Evolutionary conservation across 176 grass and related monocot genomes (phyloP).

Genomic region (Ananas comosus): DNA sequence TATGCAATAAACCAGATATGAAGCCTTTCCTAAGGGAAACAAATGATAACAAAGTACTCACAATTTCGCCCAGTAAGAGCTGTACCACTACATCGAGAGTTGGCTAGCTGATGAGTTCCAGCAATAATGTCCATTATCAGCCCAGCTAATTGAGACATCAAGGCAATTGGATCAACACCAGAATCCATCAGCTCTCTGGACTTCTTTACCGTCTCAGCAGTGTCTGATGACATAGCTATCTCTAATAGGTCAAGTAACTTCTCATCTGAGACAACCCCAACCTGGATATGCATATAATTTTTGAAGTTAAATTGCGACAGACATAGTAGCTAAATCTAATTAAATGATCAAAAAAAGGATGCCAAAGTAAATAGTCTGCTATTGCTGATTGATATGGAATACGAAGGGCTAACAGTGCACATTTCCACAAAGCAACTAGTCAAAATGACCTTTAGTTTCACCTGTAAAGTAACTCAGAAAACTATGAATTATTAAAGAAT

Average conservation of each 20-base stretch:
- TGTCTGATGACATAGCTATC: conserved; percentile 95
- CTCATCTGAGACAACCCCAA: conserved; percentile 93
- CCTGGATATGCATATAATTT: conserved; percentile 21
- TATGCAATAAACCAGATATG: neutral
- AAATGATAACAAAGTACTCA: conserved; percentile 35
- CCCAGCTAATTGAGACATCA: conserved; percentile 98
- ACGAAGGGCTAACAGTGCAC: neutral
- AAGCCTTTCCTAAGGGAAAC: neutral
- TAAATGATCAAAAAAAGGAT: too few relatives aligned
- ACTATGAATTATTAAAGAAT: neutral
- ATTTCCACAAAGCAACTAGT: neutral
- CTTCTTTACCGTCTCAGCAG: conserved; percentile 86
- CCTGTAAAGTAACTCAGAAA: neutral
- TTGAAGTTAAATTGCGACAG: too few relatives aligned
- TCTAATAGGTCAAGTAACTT: conserved; percentile 94
- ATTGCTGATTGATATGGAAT: neutral
- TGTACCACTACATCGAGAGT: conserved; percentile 47
- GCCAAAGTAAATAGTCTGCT: too few relatives aligned
- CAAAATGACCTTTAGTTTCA: neutral
- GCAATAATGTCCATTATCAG: conserved; percentile 99
- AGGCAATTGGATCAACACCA: conserved; percentile 89
- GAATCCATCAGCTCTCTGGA: conserved; percentile 96
- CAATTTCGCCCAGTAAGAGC: conserved; percentile 65
- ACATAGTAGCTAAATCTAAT: too few relatives aligned
- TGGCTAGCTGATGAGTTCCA: conserved; percentile 74